Percentiles rank a stretch among this genome's conserved stretches.
These are phyloP conservation scores for Pyricularia pennisetigena DNA, from an alignment of 2,329 filamentous ascomycete genomes.

Conservation along the genomic window DNA sequence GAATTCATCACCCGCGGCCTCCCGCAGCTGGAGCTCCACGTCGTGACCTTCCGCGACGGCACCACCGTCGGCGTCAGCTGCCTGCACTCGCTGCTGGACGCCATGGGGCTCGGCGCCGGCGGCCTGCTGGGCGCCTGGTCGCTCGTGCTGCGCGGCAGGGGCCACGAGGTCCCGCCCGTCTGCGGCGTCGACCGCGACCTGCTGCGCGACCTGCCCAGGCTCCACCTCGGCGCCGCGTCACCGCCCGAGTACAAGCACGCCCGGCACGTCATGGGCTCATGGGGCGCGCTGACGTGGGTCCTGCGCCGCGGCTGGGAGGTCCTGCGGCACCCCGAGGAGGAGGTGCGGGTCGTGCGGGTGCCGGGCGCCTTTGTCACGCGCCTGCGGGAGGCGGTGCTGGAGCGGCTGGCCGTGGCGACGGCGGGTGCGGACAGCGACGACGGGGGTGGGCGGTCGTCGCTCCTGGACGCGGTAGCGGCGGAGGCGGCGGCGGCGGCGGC, in stretches of 20 bases:
- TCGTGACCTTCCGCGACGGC: not conserved
- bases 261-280: not conserved
- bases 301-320: not conserved
- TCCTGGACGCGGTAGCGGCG: no score
- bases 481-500: no score
- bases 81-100: not conserved
- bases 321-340: not conserved
- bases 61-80: not conserved
- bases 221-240: no score
- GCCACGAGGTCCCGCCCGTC: not conserved
- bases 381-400: not conserved
- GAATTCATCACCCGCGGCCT: not conserved
- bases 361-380: not conserved
- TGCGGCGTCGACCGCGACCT: not conserved
- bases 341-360: not conserved
- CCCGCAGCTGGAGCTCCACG: not conserved
- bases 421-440: no score
- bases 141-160: not conserved
- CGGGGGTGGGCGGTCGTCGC: no score
- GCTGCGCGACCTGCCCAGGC: not conserved
- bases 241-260: not conserved
- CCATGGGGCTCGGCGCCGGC: not conserved
- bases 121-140: not conserved
- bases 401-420: not conserved
- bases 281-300: not conserved